Evolutionary conservation across 1,284 basidiomycete genomes (phyloP), one percentile per base, ranked within the genome.

Genomic region (Fomes fomentarius): DNA sequence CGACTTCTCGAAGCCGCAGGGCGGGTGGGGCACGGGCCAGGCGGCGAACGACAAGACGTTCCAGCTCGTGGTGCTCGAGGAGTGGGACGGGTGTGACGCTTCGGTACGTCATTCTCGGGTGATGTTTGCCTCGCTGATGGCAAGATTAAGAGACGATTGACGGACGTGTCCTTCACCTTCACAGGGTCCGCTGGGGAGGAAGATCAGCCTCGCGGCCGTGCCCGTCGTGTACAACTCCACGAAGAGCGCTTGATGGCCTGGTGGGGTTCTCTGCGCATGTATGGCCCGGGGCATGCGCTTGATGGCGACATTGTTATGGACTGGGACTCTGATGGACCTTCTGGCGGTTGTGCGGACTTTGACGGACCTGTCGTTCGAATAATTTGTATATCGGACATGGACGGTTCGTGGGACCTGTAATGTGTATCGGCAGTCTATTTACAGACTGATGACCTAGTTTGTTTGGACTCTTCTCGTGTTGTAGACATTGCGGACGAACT

Each of bases 21-120:
- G 74, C 21, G 79, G 77, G 1, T 79, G 73, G 46, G 77, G 76
- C 14, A 44, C 55, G 7, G 76, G 78, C 11, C 56, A 62, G 41
- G 38, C 55, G 2, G 72, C 63, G 5, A 64, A 54, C 49, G 71
- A 79, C 56, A 63, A 66, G 10, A 68, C 70, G 4, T 70, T 77
- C 57, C 71, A 74, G 43, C 55, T 81, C 5, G 67, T 69, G 19
- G 77, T 81, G 8, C 44, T 80, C 38, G 79, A 82, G 59, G 78
- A 81, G 57, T 81, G 75, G 65, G 74, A 69, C 43, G 69, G 66
- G 38, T 75, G 75, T 47, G 54, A 59, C 6, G 73, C 76, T 50
- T 35, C 45, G 28, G 59, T 57, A 17, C 39, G 55, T 57, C 49
- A 68, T 65, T 6, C 24, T 17, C 21, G 12, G 28, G 2, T 43